Evolutionary conservation across 345 rosid species (phyloP), one percentile per base, ranked within the genome.

Genomic region (Aquilaria sinensis): DNA sequence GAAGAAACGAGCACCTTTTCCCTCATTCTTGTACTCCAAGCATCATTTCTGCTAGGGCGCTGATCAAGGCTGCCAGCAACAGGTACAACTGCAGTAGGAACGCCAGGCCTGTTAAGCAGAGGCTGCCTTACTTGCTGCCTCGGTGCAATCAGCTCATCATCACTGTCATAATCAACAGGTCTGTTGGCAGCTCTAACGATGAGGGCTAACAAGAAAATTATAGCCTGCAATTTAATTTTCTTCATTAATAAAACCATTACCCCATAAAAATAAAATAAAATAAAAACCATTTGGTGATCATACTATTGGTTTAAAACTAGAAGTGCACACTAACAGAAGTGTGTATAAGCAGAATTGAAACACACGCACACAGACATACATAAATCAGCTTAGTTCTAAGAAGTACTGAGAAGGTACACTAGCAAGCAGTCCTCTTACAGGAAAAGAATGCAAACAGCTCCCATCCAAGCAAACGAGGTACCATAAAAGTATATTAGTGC

Each of bases 11-110:
- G 47, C 74, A 91, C 99, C 97, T 91, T 95, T 78, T 95, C 99
- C 71, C 93, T 83, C 99, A 95, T 87, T 12, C 97, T 91, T 66
- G 96, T 64, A 67, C 97, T 95, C 99, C 99, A 95, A 51, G 97
- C 96, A 79, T 95, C 99, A 71, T 79, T 95, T 76, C 97, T 87
- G 84, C 87, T 71, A 0, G 96, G 86, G 53, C 99, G 96, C 61
- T 87, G 86, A 72, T 95, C 99, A 66, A 79, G 76, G 67, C 90
- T 55, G 47, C 87, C 91, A 66, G 88, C 72, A 64, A 84, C 97
- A 45, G 97, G 96, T 52, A 78, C 92, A 62, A 93, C 99, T 2
- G 92, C 52, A 41, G 88, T 87, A 58, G 96, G 85, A 64, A 62
- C 72, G 4, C 88, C 79, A 49, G 84, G 90, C 51, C 95, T 37